These are phyloP conservation scores for Nakazawaea anatomiae DNA, from an alignment of 805 yeast species.

Conservation along the genomic window DNA sequence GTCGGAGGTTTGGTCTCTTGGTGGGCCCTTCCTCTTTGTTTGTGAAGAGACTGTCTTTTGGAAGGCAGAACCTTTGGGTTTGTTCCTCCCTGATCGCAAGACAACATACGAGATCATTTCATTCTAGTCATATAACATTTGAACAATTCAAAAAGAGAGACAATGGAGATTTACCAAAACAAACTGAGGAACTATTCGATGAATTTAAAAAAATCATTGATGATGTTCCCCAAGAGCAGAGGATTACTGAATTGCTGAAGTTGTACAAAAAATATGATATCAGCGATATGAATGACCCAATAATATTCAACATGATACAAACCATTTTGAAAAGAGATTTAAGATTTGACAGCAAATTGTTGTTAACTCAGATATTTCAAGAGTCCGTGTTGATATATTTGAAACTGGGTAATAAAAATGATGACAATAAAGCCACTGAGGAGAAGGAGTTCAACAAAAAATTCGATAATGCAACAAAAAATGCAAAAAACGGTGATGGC, in stretches of 20 bases:
- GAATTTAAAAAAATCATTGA: slow-evolving; percentile 9
- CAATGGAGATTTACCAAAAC: background rate
- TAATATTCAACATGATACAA: slow-evolving; percentile 8
- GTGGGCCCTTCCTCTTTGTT: background rate
- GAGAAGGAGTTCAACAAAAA: background rate
- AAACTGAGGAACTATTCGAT: slow-evolving; percentile 4
- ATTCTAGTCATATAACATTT: slow-evolving; percentile 9
- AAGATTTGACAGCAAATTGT: slow-evolving; percentile 4
- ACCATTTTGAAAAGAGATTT: slow-evolving; percentile 7
- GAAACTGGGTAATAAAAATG: slow-evolving; percentile 19
- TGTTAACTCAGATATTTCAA: slow-evolving; percentile 9
- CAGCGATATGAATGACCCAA: slow-evolving; percentile 8
- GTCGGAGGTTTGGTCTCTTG: background rate
- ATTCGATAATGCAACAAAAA: background rate
- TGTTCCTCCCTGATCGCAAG: background rate
- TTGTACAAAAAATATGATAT: slow-evolving; percentile 7
- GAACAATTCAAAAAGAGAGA: background rate
- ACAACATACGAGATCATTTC: slow-evolving; percentile 9
- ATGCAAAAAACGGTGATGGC: background rate
- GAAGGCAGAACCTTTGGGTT: background rate
- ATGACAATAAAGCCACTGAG: background rate
- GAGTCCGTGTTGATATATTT: slow-evolving; percentile 25
- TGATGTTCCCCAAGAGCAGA: background rate
- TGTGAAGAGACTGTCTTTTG: background rate
- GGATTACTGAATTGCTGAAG: slow-evolving; percentile 7